A percentile compares a stretch with the other conserved stretches of the same genome.
Conservation (phyloP, 2,329 filamentous ascomycete species). For the Trichoderma afroharzianum region DNA sequence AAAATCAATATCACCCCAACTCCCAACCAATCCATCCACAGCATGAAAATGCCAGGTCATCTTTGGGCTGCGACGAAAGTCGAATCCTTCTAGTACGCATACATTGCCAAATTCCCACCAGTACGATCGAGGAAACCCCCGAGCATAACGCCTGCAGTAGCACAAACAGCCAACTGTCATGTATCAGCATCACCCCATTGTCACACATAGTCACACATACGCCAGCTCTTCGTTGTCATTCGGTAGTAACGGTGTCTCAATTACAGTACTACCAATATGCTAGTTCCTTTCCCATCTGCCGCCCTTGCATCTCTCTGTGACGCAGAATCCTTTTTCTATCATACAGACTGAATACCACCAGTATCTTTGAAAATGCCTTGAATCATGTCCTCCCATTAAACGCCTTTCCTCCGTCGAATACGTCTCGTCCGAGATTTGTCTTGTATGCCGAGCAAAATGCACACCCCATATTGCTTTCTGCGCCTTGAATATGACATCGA, state of each 20-base stretch:
- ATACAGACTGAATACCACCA: background rate
- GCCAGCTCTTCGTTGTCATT: background rate
- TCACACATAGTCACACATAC: background rate
- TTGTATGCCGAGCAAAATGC: constrained; percentile 9
- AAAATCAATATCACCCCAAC: background rate
- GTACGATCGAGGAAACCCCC: background rate
- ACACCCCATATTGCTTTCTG: background rate
- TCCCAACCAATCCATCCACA: background rate
- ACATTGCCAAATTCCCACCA: background rate
- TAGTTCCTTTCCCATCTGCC: background rate
- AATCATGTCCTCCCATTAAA: constrained; percentile 6
- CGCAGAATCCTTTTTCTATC: background rate
- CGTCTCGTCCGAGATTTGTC: background rate
- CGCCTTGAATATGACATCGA: background rate
- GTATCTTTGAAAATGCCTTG: constrained; percentile 11
- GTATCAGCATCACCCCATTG: background rate
- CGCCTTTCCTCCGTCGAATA: background rate
- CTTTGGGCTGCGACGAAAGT: background rate
- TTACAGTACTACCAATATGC: background rate
- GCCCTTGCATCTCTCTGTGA: background rate
- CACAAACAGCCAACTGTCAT: background rate
- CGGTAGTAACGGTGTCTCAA: background rate
- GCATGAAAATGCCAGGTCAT: background rate
- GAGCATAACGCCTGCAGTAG: background rate
- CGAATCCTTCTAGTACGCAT: background rate